phyloP scores from a whole-genome alignment of 2,329 filamentous ascomycete genomes.

The Hypomyces rosellus region DNA sequence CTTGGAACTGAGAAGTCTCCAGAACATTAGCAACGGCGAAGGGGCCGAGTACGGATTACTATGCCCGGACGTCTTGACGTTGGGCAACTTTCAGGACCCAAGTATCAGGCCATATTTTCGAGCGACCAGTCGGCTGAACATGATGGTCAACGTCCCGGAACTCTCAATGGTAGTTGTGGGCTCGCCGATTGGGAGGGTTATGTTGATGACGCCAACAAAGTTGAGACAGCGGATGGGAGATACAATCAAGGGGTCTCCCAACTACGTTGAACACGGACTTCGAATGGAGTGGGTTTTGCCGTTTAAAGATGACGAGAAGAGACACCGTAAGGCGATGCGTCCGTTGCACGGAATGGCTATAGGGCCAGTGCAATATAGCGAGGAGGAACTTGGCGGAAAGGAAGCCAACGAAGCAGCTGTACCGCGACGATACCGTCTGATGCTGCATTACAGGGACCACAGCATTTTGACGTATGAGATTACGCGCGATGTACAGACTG shows the following conservation, averaged over 20 bases:
- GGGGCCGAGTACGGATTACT: constrained; percentile 24
- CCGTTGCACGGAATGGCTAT: constrained; percentile 63
- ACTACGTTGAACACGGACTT: constrained; percentile 37
- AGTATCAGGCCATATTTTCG: constrained; percentile 23
- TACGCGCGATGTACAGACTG: constrained; percentile 34
- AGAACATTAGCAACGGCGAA: constrained; percentile 14
- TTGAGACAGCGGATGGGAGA: constrained; percentile 16
- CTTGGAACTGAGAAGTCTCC: constrained; percentile 39
- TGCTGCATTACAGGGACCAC: constrained; percentile 67
- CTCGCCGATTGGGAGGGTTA: constrained; percentile 59
- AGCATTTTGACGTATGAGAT: constrained; percentile 66
- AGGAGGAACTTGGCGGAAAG: constrained; percentile 17
- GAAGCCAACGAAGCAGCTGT: constrained; percentile 17
- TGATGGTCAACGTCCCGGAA: constrained; percentile 60
- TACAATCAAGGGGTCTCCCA: constrained; percentile 11
- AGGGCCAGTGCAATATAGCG: constrained; percentile 51
- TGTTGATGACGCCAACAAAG: constrained; percentile 52
- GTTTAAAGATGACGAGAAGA: constrained; percentile 39
- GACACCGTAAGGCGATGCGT: constrained; percentile 36
- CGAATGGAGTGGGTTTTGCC: constrained; percentile 50
- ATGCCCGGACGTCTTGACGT: constrained; percentile 24
- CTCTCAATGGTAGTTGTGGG: constrained; percentile 63
- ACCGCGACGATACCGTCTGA: constrained; percentile 54
- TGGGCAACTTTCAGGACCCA: constrained; percentile 19
- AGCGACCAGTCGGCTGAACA: constrained; percentile 42